A percentile compares a stretch with the other conserved stretches of the same genome.
These are phyloP conservation scores for Imleria badia DNA, from an alignment of 768 basidiomycete species.

Conservation along the genomic window DNA sequence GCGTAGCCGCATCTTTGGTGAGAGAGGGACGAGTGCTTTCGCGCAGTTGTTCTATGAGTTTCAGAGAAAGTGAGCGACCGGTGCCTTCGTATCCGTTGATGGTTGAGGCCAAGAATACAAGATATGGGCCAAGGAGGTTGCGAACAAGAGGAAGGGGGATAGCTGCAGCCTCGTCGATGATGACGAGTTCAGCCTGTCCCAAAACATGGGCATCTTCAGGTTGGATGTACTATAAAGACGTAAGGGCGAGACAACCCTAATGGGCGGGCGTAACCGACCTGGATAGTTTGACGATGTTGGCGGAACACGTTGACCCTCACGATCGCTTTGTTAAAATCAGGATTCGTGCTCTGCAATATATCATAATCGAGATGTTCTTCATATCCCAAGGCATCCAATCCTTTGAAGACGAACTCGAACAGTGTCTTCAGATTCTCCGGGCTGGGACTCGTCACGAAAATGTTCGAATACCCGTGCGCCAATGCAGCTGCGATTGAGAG, in stretches of 20 bases:
- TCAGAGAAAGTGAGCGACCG: conserved; percentile 96
- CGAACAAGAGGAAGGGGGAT: conserved; percentile 95
- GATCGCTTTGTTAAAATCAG: conserved; percentile 92
- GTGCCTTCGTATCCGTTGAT: conserved; percentile 99
- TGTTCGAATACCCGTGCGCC: conserved; percentile 93
- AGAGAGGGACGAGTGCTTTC: conserved; percentile 84
- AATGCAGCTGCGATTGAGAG: conserved; percentile 91
- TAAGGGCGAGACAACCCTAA: conserved; percentile 2
- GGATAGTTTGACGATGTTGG: conserved; percentile 93
- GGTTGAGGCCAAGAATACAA: conserved; percentile 98
- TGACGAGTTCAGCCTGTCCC: conserved; percentile 94
- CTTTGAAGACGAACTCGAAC: conserved; percentile 98
- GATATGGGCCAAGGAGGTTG: conserved; percentile 92
- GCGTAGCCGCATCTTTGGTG: conserved; percentile 53
- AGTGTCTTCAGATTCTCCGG: conserved; percentile 97
- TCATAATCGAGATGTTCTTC: conserved; percentile 99
- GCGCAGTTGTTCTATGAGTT: conserved; percentile 94
- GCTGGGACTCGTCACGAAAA: conserved; percentile 96
- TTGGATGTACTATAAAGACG: conserved; percentile 81
- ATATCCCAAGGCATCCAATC: conserved; percentile 90
- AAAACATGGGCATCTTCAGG: conserved; percentile 97
- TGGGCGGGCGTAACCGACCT: conserved; percentile 49
- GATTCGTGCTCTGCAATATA: conserved; percentile 91
- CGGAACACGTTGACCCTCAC: conserved; percentile 94
- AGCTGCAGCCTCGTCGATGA: conserved; percentile 98